These are phyloP conservation scores for Crepidotus variabilis DNA, from an alignment of 768 basidiomycete genomes.

Conservation along the genomic window DNA sequence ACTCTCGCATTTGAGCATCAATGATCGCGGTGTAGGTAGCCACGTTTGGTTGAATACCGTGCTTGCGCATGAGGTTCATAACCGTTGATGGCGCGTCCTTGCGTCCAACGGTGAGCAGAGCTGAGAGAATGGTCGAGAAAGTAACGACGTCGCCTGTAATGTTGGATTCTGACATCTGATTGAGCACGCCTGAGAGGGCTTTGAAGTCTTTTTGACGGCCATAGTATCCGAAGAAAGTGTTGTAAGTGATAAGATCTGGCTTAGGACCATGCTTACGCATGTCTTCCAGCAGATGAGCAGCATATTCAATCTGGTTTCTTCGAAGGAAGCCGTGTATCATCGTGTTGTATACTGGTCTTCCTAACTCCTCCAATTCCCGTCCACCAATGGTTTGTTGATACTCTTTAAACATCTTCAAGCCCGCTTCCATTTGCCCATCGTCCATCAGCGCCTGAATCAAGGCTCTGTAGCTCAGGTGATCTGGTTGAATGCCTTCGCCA, in stretches of 20 bases:
- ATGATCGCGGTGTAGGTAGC: slow-evolving; percentile 81
- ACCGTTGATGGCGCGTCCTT: slow-evolving; percentile 64
- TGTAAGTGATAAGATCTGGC: slow-evolving; percentile 76
- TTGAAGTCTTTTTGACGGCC: slow-evolving; percentile 61
- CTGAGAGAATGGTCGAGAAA: slow-evolving; percentile 82
- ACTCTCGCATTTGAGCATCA: slow-evolving; percentile 60
- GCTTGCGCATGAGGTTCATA: slow-evolving; percentile 69
- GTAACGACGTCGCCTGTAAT: slow-evolving; percentile 78
- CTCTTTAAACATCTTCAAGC: slow-evolving; percentile 44
- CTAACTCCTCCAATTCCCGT: slow-evolving; percentile 20
- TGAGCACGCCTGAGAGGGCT: slow-evolving; percentile 53
- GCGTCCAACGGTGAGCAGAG: slow-evolving; percentile 65
- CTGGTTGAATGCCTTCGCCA: slow-evolving; percentile 51
- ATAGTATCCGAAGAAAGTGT: slow-evolving; percentile 73
- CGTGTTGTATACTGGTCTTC: slow-evolving; percentile 64
- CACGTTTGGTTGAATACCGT: slow-evolving; percentile 70
- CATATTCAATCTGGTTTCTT: slow-evolving; percentile 34
- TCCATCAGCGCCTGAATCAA: slow-evolving; percentile 61
- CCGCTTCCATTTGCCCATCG: slow-evolving; percentile 46
- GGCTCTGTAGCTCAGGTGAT: slow-evolving; percentile 63
- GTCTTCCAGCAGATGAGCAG: slow-evolving; percentile 34
- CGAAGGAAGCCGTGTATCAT: slow-evolving; percentile 64
- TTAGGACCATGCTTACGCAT: slow-evolving; percentile 51
- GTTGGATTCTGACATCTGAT: slow-evolving; percentile 47
- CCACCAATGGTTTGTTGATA: slow-evolving; percentile 36